These are phyloP conservation scores for Termitomyces sp. DNA, from an alignment of 768 basidiomycete species.

Conservation along the genomic window DNA sequence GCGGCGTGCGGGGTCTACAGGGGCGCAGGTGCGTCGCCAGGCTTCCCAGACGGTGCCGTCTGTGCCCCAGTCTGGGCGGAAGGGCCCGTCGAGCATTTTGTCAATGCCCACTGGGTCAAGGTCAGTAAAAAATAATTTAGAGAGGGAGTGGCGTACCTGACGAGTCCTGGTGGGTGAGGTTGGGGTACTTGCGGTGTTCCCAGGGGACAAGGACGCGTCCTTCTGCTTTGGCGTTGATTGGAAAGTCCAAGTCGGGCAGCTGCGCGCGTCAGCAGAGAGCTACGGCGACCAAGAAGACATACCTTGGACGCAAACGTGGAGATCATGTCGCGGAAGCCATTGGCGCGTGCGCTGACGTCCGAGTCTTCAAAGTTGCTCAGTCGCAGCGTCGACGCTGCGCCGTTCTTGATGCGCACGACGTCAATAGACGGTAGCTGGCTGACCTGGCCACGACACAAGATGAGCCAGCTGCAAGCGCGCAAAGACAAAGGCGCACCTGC, in stretches of 20 bases:
- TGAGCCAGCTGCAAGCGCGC: neutral
- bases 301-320: constrained; percentile 63
- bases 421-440: constrained; percentile 81
- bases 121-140: neutral
- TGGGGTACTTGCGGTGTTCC: constrained; percentile 75
- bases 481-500: constrained; percentile 36
- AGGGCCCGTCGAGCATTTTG: constrained; percentile 53
- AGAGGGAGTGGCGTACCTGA: constrained; percentile 15
- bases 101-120: constrained; percentile 33
- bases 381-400: constrained; percentile 52
- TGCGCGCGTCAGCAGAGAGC: constrained; percentile 20
- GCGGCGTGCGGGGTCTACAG: constrained; percentile 71
- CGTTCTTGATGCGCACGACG: constrained; percentile 71
- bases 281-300: constrained; percentile 9
- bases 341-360: constrained; percentile 73
- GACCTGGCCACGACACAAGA: constrained; percentile 36
- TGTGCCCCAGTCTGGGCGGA: constrained; percentile 80
- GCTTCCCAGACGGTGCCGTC: constrained; percentile 91
- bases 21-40: constrained; percentile 86
- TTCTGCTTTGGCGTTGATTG: constrained; percentile 91
- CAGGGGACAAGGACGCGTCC: constrained; percentile 91
- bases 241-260: constrained; percentile 93
- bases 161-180: constrained; percentile 51
- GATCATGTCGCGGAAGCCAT: constrained; percentile 73
- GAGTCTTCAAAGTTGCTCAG: constrained; percentile 53